Evolutionary conservation across 2,329 filamentous ascomycete genomes (phyloP).

Genomic region (Lecanicillium sp.): DNA sequence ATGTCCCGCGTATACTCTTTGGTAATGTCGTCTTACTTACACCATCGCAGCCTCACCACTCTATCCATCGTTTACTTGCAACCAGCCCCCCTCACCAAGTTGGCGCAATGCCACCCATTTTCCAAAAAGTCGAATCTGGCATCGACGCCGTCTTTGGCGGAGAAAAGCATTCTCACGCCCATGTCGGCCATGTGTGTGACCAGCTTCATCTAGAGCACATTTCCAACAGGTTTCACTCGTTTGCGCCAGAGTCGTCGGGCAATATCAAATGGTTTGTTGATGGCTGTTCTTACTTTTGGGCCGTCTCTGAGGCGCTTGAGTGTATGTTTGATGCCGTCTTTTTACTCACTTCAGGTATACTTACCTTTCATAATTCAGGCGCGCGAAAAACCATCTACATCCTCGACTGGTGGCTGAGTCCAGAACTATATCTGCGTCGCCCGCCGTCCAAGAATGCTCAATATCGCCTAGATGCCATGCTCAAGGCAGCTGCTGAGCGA

Average conservation of each 20-base stretch:
- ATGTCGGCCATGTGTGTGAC: slow-evolving; percentile 30
- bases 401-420: slow-evolving; percentile 83
- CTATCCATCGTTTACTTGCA: too few relatives aligned
- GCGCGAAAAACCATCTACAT: slow-evolving; percentile 76
- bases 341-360: slow-evolving; percentile 1
- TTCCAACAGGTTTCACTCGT: slow-evolving; percentile 53
- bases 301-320: slow-evolving; percentile 72
- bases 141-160: slow-evolving; percentile 30
- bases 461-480: slow-evolving; percentile 77
- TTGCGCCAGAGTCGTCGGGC: slow-evolving; percentile 63
- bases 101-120: slow-evolving; percentile 26
- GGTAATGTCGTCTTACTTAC: too few relatives aligned
- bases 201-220: slow-evolving; percentile 33
- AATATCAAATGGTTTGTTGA: slow-evolving; percentile 86
- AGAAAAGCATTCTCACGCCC: slow-evolving; percentile 37
- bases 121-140: slow-evolving; percentile 35
- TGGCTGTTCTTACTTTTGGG: slow-evolving; percentile 77
- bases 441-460: slow-evolving; percentile 74
- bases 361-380: slow-evolving; percentile 27
- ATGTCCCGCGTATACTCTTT: too few relatives aligned
- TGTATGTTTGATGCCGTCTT: slow-evolving; percentile 24
- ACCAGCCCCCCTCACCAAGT: too few relatives aligned
- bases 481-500: slow-evolving; percentile 71
- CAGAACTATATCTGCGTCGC: slow-evolving; percentile 78
- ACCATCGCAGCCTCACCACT: too few relatives aligned